Evolutionary conservation across 257 asterid genomes (phyloP), one percentile per base, ranked within the genome.

Genomic region (Capsicum chinense): DNA sequence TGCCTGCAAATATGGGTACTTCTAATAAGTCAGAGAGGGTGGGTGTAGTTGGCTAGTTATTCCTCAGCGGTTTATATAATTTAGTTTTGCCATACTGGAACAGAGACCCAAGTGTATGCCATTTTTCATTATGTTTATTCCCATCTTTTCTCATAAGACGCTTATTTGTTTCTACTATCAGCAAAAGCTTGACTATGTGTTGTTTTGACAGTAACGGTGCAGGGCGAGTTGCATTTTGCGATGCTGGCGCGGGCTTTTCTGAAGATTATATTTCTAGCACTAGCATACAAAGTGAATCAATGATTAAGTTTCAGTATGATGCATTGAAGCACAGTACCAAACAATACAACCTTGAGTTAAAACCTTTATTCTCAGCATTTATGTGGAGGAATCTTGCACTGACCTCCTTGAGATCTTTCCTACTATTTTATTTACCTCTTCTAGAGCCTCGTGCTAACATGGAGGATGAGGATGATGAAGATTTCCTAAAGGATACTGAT

Each of bases 321-420:
- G 82, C 89, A 11, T 68, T 90, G 81, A 79, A 82, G 56, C 82
- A 90, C 83, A 83, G 85, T 87, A 80, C 90, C 63, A 96, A 96
- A 90, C 92, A 85, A 67, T 94, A 96, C 79, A 86, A 87, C 80
- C 87, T 96, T 80, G 90, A 92, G 90, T 84, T 90, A 88, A 96
- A 91, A 85, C 93, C 98, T 19, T 85, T 96, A 73, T 86, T 92
- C 79, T 94, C 99, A 21, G 99, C 98, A 79, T 92, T 96, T 85
- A 91, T 94, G 35, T 94, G 98, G 99, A 96, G 88, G 86, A 87
- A 87, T 86, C 84, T 96, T 69, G 94, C 91, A 37, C 50, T 94
- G 84, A 94, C 95, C 56, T 91, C 98, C 7, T 48, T 94, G 88
- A 92, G 99, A 90, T 91, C 95, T 15, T 92, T 96, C 85, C 87